Conservation (phyloP, 2,329 filamentous ascomycete species). For the Ascochyta lentis region DNA sequence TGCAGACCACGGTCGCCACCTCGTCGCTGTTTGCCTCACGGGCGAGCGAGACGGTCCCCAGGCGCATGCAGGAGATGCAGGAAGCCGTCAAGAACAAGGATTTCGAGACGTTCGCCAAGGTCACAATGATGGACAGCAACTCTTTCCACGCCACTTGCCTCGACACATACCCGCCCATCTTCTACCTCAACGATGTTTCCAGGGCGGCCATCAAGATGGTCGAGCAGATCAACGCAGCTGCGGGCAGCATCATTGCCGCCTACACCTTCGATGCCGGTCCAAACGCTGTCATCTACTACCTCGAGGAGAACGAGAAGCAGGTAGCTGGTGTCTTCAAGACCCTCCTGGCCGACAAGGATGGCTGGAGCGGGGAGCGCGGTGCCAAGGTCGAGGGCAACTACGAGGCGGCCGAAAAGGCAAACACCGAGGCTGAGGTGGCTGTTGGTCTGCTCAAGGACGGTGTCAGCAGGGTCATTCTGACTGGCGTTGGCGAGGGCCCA, state of each 20-base stretch:
- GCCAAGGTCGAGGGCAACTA: constrained; percentile 57
- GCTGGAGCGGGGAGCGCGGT: constrained; percentile 70
- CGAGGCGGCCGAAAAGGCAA: constrained; percentile 68
- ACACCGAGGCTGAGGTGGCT: constrained; percentile 53
- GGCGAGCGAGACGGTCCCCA: constrained; percentile 77
- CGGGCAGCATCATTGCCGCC: constrained; percentile 81
- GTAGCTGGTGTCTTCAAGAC: constrained; percentile 81
- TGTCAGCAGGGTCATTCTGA: constrained; percentile 88
- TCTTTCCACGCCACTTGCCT: constrained; percentile 94
- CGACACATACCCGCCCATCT: constrained; percentile 96
- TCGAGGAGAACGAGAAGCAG: constrained; percentile 74
- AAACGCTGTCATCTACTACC: constrained; percentile 96
- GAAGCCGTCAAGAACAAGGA: constrained; percentile 77
- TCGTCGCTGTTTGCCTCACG: constrained; percentile 85
- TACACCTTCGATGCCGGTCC: constrained; percentile 98
- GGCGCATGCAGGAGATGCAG: constrained; percentile 84
- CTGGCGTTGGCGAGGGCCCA: constrained; percentile 88
- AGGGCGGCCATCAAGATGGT: constrained; percentile 86
- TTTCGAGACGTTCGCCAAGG: constrained; percentile 84
- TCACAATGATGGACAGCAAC: constrained; percentile 97
- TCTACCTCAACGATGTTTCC: constrained; percentile 96
- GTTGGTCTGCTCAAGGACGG: constrained; percentile 69
- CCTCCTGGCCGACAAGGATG: constrained; percentile 67
- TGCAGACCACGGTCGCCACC: constrained; percentile 95
- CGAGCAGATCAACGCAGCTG: constrained; percentile 83